Base-by-base conservation (phyloP, 2,329 filamentous ascomycete species). In the Diaporthe vaccinii region DNA sequence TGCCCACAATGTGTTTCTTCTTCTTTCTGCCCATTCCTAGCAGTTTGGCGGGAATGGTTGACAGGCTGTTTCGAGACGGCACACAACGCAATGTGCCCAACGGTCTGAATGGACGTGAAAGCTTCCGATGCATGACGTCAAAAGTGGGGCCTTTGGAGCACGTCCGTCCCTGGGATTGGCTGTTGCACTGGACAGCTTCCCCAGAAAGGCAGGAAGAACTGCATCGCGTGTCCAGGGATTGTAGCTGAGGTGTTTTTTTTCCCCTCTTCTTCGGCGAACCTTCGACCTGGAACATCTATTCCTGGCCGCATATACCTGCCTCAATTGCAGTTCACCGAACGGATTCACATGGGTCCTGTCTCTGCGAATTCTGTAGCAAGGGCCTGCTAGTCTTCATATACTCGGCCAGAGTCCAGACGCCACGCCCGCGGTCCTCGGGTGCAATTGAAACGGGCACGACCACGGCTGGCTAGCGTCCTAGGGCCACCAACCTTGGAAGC, bases 111-210 rank as follows among this genome's bases (percentile, higher is more conserved):
- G 44, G 31, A 68, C 44, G 34, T 68, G 49, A 53, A 4, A 53
- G 65, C 46, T 53, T 36, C 65, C 65, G 65, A 68, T 20, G 53
- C 7, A 55, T 69, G 65, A 69, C 65, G 65, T 69, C 65, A 69
- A 69, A 2, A 8, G 65, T 69, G 65, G 65, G 65, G 49, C 22
- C 0, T 4, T 15, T 28, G 46, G 34, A 28, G 15, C 65, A 14
- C 14, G 20, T 51, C 22, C 31, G 65, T 20, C 22, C 34, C 8
- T 25, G 15, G 51, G 65, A 69, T 69, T 69, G 65, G 65, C 9
- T 41, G 34, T 55, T 2, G 20, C 34, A 55, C 65, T 55, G 49
- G n/a, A 41, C 28, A 69, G 65, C 65, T 69, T 69, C 49, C 65
- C 65, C 49, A 69, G 65, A 53, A 39, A 69, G 65, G 65, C 65